Evolutionary conservation across 1,284 basidiomycete species (phyloP).

Genomic region (Peniophora sp.): DNA sequence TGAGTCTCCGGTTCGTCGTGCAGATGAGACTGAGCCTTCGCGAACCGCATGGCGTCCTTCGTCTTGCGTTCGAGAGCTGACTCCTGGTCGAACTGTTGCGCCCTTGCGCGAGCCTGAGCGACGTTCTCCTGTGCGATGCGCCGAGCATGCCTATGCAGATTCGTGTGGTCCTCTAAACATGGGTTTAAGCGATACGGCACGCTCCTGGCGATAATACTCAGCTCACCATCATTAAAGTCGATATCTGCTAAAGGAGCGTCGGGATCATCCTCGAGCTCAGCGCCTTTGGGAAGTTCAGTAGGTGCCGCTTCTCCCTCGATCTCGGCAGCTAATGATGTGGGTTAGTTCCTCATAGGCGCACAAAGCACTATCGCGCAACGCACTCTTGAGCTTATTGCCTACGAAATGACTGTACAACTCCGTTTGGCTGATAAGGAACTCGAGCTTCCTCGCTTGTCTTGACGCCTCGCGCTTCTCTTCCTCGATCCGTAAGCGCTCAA

Average conservation of each 20-base stretch:
- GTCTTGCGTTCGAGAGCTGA: constrained; percentile 75
- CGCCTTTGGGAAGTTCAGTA: constrained; percentile 47
- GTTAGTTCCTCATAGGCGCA: constrained; percentile 8
- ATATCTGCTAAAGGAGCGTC: constrained; percentile 60
- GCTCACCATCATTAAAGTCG: constrained; percentile 88
- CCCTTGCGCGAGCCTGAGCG: constrained; percentile 72
- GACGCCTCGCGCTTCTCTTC: constrained; percentile 96
- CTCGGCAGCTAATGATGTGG: constrained; percentile 60
- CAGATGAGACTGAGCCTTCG: constrained; percentile 57
- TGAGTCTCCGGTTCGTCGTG: constrained; percentile 38
- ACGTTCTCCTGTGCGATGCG: constrained; percentile 90
- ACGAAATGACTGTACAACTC: constrained; percentile 99
- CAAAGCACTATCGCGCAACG: constrained; percentile 23
- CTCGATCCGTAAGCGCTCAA: constrained; percentile 85
- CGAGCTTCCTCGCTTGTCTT: constrained; percentile 92
- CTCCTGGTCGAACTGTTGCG: constrained; percentile 80
- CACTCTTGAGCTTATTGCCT: constrained; percentile 96
- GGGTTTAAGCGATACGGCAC: neutral
- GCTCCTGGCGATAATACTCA: neutral
- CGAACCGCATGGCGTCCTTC: constrained; percentile 65
- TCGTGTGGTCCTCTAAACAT: constrained; percentile 77
- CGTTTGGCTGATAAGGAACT: constrained; percentile 98
- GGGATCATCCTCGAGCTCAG: constrained; percentile 47
- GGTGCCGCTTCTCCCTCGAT: constrained; percentile 68
- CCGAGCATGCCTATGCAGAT: constrained; percentile 83